Conservation (phyloP, 331 rosid species). For the Arachis monticola region DNA sequence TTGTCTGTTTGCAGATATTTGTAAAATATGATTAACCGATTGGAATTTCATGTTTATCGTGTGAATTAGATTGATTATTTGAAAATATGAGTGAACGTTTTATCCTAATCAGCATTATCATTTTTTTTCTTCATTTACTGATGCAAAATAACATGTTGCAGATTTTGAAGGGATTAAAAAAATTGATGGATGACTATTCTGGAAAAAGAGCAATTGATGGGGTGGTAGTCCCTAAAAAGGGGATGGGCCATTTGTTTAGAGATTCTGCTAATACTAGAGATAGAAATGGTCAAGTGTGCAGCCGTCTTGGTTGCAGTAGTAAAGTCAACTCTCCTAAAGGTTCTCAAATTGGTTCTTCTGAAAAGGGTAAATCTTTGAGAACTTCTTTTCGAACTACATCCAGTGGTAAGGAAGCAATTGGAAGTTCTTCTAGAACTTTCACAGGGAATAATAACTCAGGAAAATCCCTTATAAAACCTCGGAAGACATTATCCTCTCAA, state of each 20-base stretch:
- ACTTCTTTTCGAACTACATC: slow-evolving; percentile 58
- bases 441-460: slow-evolving; percentile 53
- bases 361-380: slow-evolving; percentile 66
- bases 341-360: slow-evolving; percentile 58
- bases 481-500: slow-evolving; percentile 54
- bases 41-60: background rate
- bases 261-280: slow-evolving; percentile 73
- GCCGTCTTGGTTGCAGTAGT: slow-evolving; percentile 84
- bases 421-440: slow-evolving; percentile 76
- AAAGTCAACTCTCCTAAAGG: slow-evolving; percentile 66
- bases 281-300: slow-evolving; percentile 73
- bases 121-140: background rate
- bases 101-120: background rate
- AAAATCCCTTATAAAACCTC: slow-evolving; percentile 58
- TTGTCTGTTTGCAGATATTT: slow-evolving; percentile 14
- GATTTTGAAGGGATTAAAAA: slow-evolving; percentile 50
- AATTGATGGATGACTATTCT: slow-evolving; percentile 81
- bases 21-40: slow-evolving; percentile 4
- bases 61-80: background rate
- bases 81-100: background rate
- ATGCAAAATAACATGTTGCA: slow-evolving; percentile 44
- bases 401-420: slow-evolving; percentile 69
- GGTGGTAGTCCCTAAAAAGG: slow-evolving; percentile 69
- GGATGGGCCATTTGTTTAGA: slow-evolving; percentile 61
- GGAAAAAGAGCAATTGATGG: slow-evolving; percentile 72